phyloP scores from a whole-genome alignment of 371 early-diverging fungal species.

The Mycotypha africana region DNA sequence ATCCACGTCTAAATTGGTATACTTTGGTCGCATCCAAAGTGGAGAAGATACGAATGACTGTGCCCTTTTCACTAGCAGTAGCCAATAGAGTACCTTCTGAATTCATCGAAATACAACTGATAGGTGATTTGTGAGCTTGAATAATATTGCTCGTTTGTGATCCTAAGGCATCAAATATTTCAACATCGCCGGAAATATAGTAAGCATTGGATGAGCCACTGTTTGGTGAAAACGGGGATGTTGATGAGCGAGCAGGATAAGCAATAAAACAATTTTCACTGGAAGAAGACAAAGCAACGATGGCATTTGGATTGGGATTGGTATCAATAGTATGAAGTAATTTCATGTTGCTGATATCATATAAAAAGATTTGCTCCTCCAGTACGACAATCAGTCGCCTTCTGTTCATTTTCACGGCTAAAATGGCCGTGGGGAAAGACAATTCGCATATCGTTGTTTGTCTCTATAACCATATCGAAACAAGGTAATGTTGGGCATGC shows the following conservation, averaged over 20 bases:
- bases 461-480: conserved; percentile 42
- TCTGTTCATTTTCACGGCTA: conserved; percentile 93
- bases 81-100: conserved; percentile 90
- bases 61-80: conserved; percentile 96
- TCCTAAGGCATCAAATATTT: conserved; percentile 87
- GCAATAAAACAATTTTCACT: conserved; percentile 92
- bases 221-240: conserved; percentile 54
- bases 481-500: too few relatives aligned
- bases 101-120: conserved; percentile 82
- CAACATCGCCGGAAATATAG: conserved; percentile 71
- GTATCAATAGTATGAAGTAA: conserved; percentile 92
- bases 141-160: conserved; percentile 65
- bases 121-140: conserved; percentile 89
- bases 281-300: conserved; percentile 89
- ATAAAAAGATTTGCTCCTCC: conserved; percentile 84
- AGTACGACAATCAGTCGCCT: conserved; percentile 86
- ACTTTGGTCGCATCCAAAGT: conserved; percentile 83
- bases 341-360: conserved; percentile 96
- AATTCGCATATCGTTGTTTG: conserved; percentile 95
- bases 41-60: conserved; percentile 93
- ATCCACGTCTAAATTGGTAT: conserved; percentile 93
- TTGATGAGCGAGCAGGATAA: conserved; percentile 34
- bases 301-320: conserved; percentile 81
- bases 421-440: conserved; percentile 82
- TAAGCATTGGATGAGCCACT: conserved; percentile 49